Base-by-base conservation (phyloP, 1,284 basidiomycete genomes). In the Irpex sp. region DNA sequence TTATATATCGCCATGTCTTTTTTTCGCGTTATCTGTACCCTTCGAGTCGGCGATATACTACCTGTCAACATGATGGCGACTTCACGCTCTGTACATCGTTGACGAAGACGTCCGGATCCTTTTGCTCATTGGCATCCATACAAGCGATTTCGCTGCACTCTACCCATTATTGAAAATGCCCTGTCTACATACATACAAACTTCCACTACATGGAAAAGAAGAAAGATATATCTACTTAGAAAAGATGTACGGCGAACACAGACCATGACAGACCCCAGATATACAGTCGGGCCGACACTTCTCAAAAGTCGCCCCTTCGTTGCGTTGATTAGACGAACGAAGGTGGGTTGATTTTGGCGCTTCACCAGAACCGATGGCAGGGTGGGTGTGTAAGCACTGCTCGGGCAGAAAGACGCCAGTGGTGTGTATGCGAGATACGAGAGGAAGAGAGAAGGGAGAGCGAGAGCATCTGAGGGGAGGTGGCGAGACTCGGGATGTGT, bases 291-390 rank as follows among this genome's bases (percentile, higher is more conserved):
- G 65, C 61, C 58, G 47, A 64, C 71, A 72, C 60, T 65, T 69
- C 60, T 71, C 66, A 65, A 53, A n/a, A 58, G 62, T 66, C 63
- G 65, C 69, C 69, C 39, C 66, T 59, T 61, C 66, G 62, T 51
- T 47, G 63, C 65, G 69, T 59, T 71, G 69, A 72, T 72, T 70
- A 70, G 68, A 67, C 70, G 65, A 62, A 53, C 58, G 65, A 61
- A 57, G 42, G 64, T 62, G 16, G 64, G 36, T 69, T 62, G 23
- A 51, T 71, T 18, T 72, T 68, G 71, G 71, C 69, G 58, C 58
- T 63, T 71, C 71, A 72, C 71, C 71, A 72, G 71, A 72, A 72
- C 71, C 71, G 71, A 65, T 65, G 53, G 69, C 69, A 72, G 71
- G 68, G 71, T 72, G 69, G 71, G 67, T 67, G 69, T 64, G 63